phyloP scores from a whole-genome alignment of 164 flowering plant genomes.

The Echeveria elegans region DNA sequence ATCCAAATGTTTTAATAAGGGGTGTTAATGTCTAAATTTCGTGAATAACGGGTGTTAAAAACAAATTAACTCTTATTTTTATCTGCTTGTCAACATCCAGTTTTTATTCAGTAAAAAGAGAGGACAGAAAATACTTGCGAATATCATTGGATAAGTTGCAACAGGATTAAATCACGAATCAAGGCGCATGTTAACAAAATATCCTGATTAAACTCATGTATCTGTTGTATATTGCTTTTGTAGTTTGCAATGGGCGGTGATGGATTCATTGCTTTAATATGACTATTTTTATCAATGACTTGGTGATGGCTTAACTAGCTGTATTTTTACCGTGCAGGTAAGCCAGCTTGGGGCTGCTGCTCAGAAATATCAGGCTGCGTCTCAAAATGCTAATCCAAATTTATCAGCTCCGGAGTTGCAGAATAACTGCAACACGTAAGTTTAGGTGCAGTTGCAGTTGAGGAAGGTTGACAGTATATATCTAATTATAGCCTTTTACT shows the following conservation, averaged over 20 bases:
- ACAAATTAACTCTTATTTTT: too few relatives aligned
- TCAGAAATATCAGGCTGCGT: conserved; percentile 85
- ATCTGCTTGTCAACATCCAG: not conserved
- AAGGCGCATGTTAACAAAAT: not conserved
- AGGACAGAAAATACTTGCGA: not conserved
- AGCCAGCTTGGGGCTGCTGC: conserved; percentile 92
- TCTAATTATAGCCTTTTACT: not conserved
- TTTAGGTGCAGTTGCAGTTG: not conserved
- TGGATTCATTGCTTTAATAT: not conserved
- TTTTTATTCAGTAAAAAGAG: not conserved
- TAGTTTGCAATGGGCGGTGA: not conserved
- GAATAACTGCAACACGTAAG: conserved; percentile 84
- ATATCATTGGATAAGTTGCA: not conserved
- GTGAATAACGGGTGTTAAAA: too few relatives aligned
- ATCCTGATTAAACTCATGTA: not conserved
- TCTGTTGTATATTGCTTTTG: not conserved
- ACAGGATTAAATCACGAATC: not conserved
- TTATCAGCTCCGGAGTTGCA: conserved; percentile 73
- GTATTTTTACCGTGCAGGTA: conserved; percentile 42
- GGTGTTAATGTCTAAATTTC: too few relatives aligned
- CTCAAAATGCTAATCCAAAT: conserved; percentile 72
- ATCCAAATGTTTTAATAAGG: too few relatives aligned
- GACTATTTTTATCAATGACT: not conserved
- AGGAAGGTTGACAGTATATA: not conserved
- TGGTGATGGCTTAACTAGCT: not conserved